Evolutionary conservation across 2,329 filamentous ascomycete genomes (phyloP).

Genomic region (Claviceps pazoutovae): DNA sequence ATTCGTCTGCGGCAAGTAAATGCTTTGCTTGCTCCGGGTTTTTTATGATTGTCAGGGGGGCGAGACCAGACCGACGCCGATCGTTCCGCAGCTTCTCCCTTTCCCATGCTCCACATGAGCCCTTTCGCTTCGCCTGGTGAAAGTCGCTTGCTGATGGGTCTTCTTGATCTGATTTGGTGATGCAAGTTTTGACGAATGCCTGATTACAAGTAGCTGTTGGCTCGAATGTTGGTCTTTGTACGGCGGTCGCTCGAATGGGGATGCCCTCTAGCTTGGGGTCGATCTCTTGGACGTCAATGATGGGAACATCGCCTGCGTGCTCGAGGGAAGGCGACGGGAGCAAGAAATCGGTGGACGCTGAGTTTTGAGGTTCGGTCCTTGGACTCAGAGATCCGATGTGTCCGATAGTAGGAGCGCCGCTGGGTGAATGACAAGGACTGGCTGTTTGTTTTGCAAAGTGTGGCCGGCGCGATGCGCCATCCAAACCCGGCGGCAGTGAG

Average conservation of each 20-base stretch:
- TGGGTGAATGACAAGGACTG: slow-evolving; percentile 22
- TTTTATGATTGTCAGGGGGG: slow-evolving; percentile 16
- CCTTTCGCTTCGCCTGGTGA: neutral
- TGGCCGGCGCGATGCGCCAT: slow-evolving; percentile 21
- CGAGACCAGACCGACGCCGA: slow-evolving; percentile 3
- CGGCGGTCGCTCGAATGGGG: slow-evolving; percentile 37
- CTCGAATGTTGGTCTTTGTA: slow-evolving; percentile 36
- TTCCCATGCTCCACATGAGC: slow-evolving; percentile 1
- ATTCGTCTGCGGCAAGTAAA: slow-evolving; percentile 33
- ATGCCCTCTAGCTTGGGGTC: slow-evolving; percentile 47
- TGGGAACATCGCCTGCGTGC: slow-evolving; percentile 22
- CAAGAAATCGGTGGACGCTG: slow-evolving; percentile 23
- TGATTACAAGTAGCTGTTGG: neutral
- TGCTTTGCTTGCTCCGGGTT: slow-evolving; percentile 27
- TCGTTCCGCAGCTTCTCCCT: slow-evolving; percentile 2
- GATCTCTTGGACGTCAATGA: slow-evolving; percentile 44
- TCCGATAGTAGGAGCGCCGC: slow-evolving; percentile 20
- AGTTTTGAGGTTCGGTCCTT: slow-evolving; percentile 27
- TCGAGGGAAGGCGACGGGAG: slow-evolving; percentile 17
- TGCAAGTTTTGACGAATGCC: slow-evolving; percentile 18
- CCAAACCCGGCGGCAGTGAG: slow-evolving; percentile 19
- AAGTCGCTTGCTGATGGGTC: slow-evolving; percentile 9
- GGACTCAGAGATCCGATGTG: slow-evolving; percentile 29
- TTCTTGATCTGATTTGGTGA: slow-evolving; percentile 16
- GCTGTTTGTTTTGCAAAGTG: slow-evolving; percentile 14